A percentile compares a stretch with the other conserved stretches of the same genome.
Evolutionary conservation across 371 early-diverging fungal genomes (phyloP).

Genomic region (Dichotomocladium elegans): DNA sequence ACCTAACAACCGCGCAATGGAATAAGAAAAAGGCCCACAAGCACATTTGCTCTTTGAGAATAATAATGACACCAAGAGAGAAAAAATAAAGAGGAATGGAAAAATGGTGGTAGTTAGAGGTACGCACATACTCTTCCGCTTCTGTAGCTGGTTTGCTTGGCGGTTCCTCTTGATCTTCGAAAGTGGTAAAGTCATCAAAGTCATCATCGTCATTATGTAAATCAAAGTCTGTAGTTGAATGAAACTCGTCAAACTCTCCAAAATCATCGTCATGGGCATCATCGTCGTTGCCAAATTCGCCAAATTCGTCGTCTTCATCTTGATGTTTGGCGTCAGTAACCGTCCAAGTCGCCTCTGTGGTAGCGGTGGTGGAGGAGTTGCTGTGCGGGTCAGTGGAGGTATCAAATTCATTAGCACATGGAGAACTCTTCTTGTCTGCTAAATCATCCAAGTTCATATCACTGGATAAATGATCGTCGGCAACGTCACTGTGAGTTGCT

Average conservation of each 20-base stretch:
- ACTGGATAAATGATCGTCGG: too few relatives aligned
- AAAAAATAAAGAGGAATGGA: background rate
- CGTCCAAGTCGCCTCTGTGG: background rate
- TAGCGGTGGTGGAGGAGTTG: slow-evolving; percentile 3
- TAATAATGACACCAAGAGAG: background rate
- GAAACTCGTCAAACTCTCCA: slow-evolving; percentile 43
- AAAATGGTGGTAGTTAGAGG: background rate
- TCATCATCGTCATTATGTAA: too few relatives aligned
- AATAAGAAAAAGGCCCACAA: too few relatives aligned
- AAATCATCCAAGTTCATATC: too few relatives aligned
- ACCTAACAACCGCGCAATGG: slow-evolving; percentile 3
- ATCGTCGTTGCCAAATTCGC: slow-evolving; percentile 10
- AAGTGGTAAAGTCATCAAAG: slow-evolving; percentile 3
- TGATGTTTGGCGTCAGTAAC: background rate
- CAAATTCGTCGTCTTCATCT: slow-evolving; percentile 27
- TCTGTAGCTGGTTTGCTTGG: slow-evolving; percentile 19
- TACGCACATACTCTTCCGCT: slow-evolving; percentile 34
- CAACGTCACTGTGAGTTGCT: too few relatives aligned
- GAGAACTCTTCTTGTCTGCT: too few relatives aligned
- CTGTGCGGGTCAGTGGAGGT: background rate
- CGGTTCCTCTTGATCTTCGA: background rate
- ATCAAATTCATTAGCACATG: too few relatives aligned
- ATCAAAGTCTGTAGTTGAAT: slow-evolving; percentile 1
- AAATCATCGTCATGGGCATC: slow-evolving; percentile 20
- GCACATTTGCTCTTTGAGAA: too few relatives aligned